phyloP scores from a whole-genome alignment of 176 grass and related monocot species.

The Hsuehochloa calcarea region DNA sequence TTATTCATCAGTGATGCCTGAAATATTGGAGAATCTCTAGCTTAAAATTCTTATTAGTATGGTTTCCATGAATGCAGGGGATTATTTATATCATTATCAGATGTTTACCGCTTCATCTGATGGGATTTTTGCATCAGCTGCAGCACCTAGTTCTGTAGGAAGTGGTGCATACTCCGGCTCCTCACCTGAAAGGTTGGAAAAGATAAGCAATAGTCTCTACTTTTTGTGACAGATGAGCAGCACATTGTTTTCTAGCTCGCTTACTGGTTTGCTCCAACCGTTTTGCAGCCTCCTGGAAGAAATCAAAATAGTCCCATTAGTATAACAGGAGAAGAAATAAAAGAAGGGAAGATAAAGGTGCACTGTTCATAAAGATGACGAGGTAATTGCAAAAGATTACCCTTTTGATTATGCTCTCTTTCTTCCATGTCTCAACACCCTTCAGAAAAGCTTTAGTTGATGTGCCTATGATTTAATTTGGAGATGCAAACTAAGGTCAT shows the following conservation, averaged over 20 bases:
- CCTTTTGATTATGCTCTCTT: conserved; percentile 48
- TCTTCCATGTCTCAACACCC: conserved; percentile 69
- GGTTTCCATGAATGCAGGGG: neutral
- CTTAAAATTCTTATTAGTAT: neutral
- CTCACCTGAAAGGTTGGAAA: conserved; percentile 42
- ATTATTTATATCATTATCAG: conserved; percentile 2
- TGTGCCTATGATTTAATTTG: conserved; percentile 40
- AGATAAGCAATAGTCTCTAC: neutral
- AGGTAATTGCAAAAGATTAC: conserved; percentile 31
- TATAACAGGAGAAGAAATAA: neutral
- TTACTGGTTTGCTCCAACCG: conserved; percentile 54
- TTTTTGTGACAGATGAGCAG: conserved; percentile 23
- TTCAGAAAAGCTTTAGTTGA: conserved; percentile 68
- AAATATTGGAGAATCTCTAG: conserved; percentile 29
- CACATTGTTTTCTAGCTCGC: conserved; percentile 14
- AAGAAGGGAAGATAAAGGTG: neutral
- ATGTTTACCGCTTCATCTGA: conserved; percentile 58
- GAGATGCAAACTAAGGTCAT: neutral
- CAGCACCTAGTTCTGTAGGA: conserved; percentile 62
- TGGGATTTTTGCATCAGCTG: conserved; percentile 33
- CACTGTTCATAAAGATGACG: neutral
- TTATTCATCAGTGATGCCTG: conserved; percentile 68
- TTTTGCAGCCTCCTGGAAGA: conserved; percentile 61
- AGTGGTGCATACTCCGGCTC: conserved; percentile 62
- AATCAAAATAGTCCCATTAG: conserved; percentile 4